Percentiles rank a stretch among this genome's conserved stretches.
phyloP scores from a whole-genome alignment of 2,329 filamentous ascomycete genomes.

The Tolypocladium cylindrosporum region DNA sequence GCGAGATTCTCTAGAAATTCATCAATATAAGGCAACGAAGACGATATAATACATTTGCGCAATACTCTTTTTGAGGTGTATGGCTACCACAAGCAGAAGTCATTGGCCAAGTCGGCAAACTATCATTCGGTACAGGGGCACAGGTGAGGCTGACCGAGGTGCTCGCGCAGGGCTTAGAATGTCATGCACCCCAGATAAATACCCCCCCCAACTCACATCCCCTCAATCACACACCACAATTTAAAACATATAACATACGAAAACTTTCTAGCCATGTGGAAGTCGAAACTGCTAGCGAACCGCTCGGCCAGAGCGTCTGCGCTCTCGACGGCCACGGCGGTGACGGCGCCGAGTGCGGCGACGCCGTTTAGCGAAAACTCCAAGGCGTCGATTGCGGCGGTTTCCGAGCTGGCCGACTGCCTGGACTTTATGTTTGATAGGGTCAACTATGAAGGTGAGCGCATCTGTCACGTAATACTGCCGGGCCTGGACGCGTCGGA shows the following conservation, averaged over 20 bases:
- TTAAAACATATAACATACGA: not conserved
- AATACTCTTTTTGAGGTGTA: too few species aligned
- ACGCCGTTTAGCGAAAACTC: slow-evolving; percentile 10
- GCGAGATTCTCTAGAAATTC: too few species aligned
- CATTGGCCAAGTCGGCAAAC: not conserved
- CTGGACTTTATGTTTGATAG: slow-evolving; percentile 13
- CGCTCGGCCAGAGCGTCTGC: not conserved
- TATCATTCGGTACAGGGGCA: too few species aligned
- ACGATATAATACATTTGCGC: too few species aligned
- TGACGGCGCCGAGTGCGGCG: not conserved
- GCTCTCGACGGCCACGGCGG: not conserved
- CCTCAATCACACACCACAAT: not conserved
- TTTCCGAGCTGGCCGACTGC: slow-evolving; percentile 9
- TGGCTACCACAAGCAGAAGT: too few species aligned
- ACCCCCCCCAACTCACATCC: not conserved
- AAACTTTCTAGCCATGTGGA: not conserved
- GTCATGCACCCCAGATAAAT: not conserved
- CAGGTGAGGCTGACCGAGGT: not conserved
- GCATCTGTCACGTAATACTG: not conserved
- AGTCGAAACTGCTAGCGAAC: not conserved
- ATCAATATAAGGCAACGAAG: too few species aligned
- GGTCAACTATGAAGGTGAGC: slow-evolving; percentile 9
- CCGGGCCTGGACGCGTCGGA: not conserved
- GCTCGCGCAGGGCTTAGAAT: not conserved
- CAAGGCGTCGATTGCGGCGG: slow-evolving; percentile 9